Evolutionary conservation across 139 green algal species (phyloP).

Genomic region (Dunaliella primolecta): DNA sequence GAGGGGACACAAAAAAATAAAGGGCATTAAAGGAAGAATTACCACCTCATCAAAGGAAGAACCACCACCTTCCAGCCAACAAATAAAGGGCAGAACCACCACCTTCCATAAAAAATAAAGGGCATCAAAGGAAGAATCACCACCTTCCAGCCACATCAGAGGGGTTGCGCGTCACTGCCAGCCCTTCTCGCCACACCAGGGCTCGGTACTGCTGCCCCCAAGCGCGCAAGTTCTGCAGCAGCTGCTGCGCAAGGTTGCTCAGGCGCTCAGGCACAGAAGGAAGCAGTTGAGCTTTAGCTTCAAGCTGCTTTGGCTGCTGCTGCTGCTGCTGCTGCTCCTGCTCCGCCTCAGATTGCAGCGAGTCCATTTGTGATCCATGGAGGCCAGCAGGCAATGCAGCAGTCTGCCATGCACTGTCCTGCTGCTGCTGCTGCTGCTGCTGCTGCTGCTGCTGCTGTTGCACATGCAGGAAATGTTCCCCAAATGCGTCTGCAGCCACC

Average conservation of each 20-base stretch:
- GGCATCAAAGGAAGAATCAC: too few species aligned
- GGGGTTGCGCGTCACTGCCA: constrained; percentile 55
- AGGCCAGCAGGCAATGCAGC: too few species aligned
- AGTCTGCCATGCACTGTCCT: too few species aligned
- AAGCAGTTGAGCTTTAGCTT: not conserved
- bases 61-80: too few species aligned
- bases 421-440: constrained; percentile 15
- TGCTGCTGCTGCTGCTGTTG: not conserved
- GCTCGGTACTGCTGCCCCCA: constrained; percentile 16
- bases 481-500: not conserved
- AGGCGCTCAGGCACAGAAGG: not conserved
- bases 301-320: not conserved
- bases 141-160: constrained; percentile 48
- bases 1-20: too few species aligned
- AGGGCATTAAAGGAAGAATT: too few species aligned
- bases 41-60: too few species aligned
- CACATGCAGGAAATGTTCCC: not conserved
- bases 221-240: not conserved
- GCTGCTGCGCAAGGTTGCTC: not conserved
- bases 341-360: too few species aligned
- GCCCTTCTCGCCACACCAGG: constrained; percentile 36
- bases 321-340: not conserved
- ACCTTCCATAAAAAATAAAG: too few species aligned
- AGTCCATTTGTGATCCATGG: too few species aligned
- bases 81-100: too few species aligned